Evolutionary conservation across 2,329 filamentous ascomycete genomes (phyloP), one percentile per base, ranked within the genome.

Genomic region (Verticillium dahliae): DNA sequence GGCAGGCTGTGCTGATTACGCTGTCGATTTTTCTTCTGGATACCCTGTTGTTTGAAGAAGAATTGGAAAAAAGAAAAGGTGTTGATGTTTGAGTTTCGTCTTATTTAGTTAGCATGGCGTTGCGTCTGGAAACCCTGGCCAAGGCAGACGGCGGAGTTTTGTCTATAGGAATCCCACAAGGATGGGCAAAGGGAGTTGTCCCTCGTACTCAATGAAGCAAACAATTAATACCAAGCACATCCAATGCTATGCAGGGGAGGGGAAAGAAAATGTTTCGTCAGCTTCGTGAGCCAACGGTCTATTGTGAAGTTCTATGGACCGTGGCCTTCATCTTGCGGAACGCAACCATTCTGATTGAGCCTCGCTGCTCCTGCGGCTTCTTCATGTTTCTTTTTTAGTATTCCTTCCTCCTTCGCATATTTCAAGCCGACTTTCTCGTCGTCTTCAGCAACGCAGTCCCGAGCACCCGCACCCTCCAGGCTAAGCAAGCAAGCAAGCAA

Each of bases 291-390:
- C 63, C 61, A 61, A 65, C 60, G 59, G 27, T 65, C 64, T 65
- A 65, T 65, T 65, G 63, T 61, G 59, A 62, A 61, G 50, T 52
- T 65, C 64, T 62, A 65, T 58, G 63, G 62, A 65, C 63, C 63
- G 41, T 60, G 61, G 60, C 56, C 60, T 58, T 64, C 58, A 54
- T 63, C 39, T 56, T 59, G 54, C 62, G 61, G 61, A 61, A 64
- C 63, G 63, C 63, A 50, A 50, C 57, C 11, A 27, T 60, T 57
- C 11, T 31, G 18, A 38, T 37, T 38, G 45, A 6, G 33, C 22
- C 56, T 22, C 27, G 15, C 57, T 61, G 56, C 45, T 27, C 27
- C 45, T n/a, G 45, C 35, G 31, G 15, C 59, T 33, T 15, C 27
- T 27, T 27, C 27, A 27, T 3, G 27, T 27, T 39, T 61, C 31